Evolutionary conservation across 2,329 filamentous ascomycete genomes (phyloP).

Genomic region (Waltergamsia citrina): DNA sequence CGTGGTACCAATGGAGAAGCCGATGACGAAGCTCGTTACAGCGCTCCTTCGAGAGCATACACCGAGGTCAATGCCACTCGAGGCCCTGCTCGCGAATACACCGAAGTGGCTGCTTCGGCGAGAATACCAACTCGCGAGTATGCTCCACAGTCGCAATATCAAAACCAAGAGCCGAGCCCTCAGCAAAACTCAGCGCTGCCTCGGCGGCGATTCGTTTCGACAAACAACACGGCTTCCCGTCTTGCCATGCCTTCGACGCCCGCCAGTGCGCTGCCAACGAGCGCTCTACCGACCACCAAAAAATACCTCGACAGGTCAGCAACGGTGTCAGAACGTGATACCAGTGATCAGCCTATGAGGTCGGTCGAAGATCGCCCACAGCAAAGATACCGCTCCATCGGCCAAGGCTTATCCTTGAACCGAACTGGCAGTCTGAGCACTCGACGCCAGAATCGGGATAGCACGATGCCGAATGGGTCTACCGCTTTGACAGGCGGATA

Average conservation of each 20-base stretch:
- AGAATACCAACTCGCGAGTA: slow-evolving; percentile 15
- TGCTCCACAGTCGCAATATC: slow-evolving; percentile 12
- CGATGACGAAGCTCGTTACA: slow-evolving; percentile 39
- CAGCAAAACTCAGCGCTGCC: slow-evolving; percentile 37
- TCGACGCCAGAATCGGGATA: slow-evolving; percentile 31
- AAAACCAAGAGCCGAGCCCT: slow-evolving; percentile 18
- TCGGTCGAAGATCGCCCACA: neutral
- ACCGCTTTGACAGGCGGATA: slow-evolving; percentile 31
- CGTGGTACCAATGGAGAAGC: slow-evolving; percentile 36
- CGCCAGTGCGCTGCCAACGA: slow-evolving; percentile 25
- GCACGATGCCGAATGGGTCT: slow-evolving; percentile 21
- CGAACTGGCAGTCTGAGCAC: slow-evolving; percentile 36
- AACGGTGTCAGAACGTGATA: slow-evolving; percentile 12
- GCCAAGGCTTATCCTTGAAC: slow-evolving; percentile 28
- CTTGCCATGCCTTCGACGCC: slow-evolving; percentile 27
- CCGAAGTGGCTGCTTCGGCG: slow-evolving; percentile 3
- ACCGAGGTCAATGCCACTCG: slow-evolving; percentile 41
- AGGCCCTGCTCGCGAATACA: slow-evolving; percentile 14
- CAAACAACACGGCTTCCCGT: slow-evolving; percentile 35
- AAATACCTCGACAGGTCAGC: slow-evolving; percentile 39
- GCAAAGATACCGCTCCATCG: slow-evolving; percentile 31
- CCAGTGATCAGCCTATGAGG: slow-evolving; percentile 2
- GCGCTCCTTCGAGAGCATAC: slow-evolving; percentile 47
- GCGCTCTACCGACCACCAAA: too few species aligned
- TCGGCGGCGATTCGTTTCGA: slow-evolving; percentile 41